Percentiles rank a stretch among this genome's conserved stretches.
Conservation (phyloP, 345 rosid genomes). For the Euphorbia tirucalli region DNA sequence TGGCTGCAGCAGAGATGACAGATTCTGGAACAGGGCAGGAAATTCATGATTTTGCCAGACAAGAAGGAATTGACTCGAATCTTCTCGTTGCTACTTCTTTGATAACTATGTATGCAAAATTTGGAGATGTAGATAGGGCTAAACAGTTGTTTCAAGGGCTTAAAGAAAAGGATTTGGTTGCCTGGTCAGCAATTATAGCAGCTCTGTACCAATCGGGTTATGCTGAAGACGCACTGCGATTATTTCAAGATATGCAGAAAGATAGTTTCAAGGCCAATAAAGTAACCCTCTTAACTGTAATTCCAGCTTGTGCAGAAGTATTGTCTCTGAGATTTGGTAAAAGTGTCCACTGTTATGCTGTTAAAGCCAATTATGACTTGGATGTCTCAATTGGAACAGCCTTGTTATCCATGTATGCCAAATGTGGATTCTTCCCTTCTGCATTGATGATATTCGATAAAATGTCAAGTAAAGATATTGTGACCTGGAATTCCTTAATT, state of each 20-base stretch:
- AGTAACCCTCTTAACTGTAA: conserved; percentile 45
- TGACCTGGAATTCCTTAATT: conserved; percentile 56
- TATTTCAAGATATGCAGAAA: conserved; percentile 48
- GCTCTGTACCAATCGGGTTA: conserved; percentile 50
- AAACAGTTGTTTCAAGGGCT: conserved; percentile 34
- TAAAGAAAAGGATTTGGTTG: conserved; percentile 42
- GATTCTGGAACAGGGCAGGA: conserved; percentile 38
- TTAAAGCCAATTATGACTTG: conserved; percentile 39
- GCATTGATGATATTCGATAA: conserved; percentile 41
- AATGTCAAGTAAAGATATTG: conserved; percentile 48
- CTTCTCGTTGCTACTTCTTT: conserved; percentile 48
- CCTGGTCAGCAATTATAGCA: conserved; percentile 62
- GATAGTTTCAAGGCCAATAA: conserved; percentile 41
- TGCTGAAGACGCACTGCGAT: conserved; percentile 42
- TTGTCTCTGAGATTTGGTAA: conserved; percentile 39
- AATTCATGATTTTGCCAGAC: conserved; percentile 35
- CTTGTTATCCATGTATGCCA: conserved; percentile 58
- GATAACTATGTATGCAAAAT: conserved; percentile 57
- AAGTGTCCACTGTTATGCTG: conserved; percentile 57
- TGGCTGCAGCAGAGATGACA: conserved; percentile 50
- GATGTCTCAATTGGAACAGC: conserved; percentile 48
- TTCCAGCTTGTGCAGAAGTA: conserved; percentile 51
- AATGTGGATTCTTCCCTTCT: conserved; percentile 37
- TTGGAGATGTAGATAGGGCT: conserved; percentile 43
- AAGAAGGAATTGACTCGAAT: conserved; percentile 39